These are phyloP conservation scores for Musa schizocarpa DNA, from an alignment of 176 grass and related monocot genomes.

Conservation along the genomic window DNA sequence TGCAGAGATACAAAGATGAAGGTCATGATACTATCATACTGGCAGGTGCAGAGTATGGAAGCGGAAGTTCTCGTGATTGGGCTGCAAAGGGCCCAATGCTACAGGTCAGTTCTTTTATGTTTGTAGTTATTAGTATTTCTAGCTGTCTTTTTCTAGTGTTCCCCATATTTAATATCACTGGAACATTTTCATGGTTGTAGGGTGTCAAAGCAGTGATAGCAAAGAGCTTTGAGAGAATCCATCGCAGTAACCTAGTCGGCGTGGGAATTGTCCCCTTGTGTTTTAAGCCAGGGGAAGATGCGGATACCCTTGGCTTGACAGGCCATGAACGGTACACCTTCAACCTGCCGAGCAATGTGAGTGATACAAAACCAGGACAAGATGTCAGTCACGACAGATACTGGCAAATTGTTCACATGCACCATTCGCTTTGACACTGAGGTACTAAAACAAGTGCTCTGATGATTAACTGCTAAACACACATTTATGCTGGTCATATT, in stretches of 20 bases:
- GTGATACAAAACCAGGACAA: slow-evolving; percentile 75
- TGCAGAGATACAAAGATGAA: slow-evolving; percentile 83
- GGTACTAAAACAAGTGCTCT: slow-evolving; percentile 25
- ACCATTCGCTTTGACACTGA: slow-evolving; percentile 81
- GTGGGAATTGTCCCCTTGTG: slow-evolving; percentile 92
- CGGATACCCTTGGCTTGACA: slow-evolving; percentile 77
- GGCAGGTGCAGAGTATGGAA: slow-evolving; percentile 85
- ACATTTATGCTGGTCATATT: background rate
- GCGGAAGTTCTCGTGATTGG: slow-evolving; percentile 93
- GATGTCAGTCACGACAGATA: slow-evolving; percentile 63
- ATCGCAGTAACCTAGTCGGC: slow-evolving; percentile 84
- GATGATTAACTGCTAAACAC: background rate
- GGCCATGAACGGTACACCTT: slow-evolving; percentile 70
- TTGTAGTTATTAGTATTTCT: background rate
- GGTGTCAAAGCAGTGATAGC: slow-evolving; percentile 88
- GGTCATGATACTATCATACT: slow-evolving; percentile 67
- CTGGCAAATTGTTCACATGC: slow-evolving; percentile 66
- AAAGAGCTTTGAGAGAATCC: slow-evolving; percentile 95
- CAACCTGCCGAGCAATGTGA: slow-evolving; percentile 59
- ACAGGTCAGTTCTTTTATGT: slow-evolving; percentile 26
- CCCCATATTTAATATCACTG: background rate
- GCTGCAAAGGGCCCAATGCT: slow-evolving; percentile 92
- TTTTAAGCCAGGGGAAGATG: slow-evolving; percentile 79
- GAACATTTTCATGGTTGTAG: slow-evolving; percentile 22
- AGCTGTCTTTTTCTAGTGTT: background rate